phyloP scores from a whole-genome alignment of 306 rosid species.

The Fragaria iinumae region DNA sequence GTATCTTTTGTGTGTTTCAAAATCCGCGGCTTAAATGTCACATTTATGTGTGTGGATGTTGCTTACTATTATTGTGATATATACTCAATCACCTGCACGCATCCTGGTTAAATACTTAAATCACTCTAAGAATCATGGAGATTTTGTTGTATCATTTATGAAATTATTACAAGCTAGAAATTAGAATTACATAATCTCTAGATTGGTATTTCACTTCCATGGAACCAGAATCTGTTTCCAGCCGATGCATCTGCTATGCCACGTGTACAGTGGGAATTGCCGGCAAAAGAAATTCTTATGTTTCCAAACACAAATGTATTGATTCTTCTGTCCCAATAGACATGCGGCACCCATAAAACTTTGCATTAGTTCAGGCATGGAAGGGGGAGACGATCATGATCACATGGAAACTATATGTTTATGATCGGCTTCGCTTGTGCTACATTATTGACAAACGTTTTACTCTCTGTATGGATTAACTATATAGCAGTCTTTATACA shows the following conservation, averaged over 20 bases:
- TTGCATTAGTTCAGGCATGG: constrained; percentile 4
- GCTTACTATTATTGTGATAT: too few species aligned
- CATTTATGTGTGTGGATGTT: too few species aligned
- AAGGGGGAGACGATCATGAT: not conserved
- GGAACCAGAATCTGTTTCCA: not conserved
- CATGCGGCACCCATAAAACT: not conserved
- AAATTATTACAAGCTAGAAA: not conserved
- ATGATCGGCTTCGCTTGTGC: not conserved
- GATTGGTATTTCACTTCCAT: not conserved
- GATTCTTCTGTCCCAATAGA: not conserved
- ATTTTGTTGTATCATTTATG: not conserved
- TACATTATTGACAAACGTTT: not conserved
- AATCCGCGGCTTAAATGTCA: too few species aligned
- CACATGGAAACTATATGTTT: not conserved
- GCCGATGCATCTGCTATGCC: not conserved
- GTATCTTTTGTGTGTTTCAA: too few species aligned
- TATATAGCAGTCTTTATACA: not conserved
- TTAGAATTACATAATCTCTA: too few species aligned
- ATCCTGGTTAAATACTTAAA: too few species aligned
- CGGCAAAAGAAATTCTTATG: not conserved
- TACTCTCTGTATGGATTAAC: not conserved
- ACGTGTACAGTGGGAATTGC: not conserved
- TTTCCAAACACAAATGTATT: not conserved
- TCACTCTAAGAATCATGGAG: too few species aligned
- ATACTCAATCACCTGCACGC: too few species aligned